Percentiles rank a stretch among this genome's conserved stretches.
Evolutionary conservation across 2,329 filamentous ascomycete genomes (phyloP).

Genomic region (Alternaria triticina): DNA sequence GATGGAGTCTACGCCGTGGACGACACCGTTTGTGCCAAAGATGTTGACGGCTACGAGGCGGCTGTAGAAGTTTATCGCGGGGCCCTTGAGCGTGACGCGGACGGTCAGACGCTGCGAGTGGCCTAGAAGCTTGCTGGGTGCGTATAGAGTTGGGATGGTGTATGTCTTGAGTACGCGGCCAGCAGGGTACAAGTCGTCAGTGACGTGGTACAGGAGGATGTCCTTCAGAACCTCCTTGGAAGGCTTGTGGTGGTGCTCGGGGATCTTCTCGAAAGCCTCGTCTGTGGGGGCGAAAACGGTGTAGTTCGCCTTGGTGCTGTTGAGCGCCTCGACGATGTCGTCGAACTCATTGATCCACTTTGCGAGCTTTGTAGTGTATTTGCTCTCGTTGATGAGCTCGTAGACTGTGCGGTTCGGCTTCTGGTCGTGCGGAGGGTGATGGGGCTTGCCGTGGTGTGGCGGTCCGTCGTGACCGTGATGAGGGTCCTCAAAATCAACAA

Average conservation of each 20-base stretch:
- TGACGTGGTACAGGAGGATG: conserved; percentile 77
- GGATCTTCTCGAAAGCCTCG: conserved; percentile 73
- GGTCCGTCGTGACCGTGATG: conserved; percentile 35
- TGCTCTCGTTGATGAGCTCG: conserved; percentile 75
- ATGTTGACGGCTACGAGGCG: conserved; percentile 74
- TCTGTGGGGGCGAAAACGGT: conserved; percentile 85
- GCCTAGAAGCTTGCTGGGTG: conserved; percentile 63
- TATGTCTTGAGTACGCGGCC: conserved; percentile 70
- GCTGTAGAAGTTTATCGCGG: conserved; percentile 79
- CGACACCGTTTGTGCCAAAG: conserved; percentile 76
- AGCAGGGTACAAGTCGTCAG: conserved; percentile 70
- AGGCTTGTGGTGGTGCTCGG: conserved; percentile 64
- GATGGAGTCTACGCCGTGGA: conserved; percentile 77
- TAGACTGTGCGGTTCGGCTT: conserved; percentile 76
- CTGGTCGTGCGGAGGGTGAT: conserved; percentile 47
- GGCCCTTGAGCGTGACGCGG: conserved; percentile 66
- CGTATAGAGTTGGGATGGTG: conserved; percentile 73
- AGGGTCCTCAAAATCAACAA: conserved; percentile 42
- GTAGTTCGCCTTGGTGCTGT: conserved; percentile 74
- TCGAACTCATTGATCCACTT: conserved; percentile 76
- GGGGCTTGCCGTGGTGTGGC: conserved; percentile 46
- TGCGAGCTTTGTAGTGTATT: conserved; percentile 78
- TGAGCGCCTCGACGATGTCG: conserved; percentile 74
- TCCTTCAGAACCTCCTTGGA: conserved; percentile 73
- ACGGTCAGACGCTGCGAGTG: conserved; percentile 72